Evolutionary conservation across 2,329 filamentous ascomycete genomes (phyloP), one percentile per base, ranked within the genome.

Genomic region (Blumeriella jaapii): DNA sequence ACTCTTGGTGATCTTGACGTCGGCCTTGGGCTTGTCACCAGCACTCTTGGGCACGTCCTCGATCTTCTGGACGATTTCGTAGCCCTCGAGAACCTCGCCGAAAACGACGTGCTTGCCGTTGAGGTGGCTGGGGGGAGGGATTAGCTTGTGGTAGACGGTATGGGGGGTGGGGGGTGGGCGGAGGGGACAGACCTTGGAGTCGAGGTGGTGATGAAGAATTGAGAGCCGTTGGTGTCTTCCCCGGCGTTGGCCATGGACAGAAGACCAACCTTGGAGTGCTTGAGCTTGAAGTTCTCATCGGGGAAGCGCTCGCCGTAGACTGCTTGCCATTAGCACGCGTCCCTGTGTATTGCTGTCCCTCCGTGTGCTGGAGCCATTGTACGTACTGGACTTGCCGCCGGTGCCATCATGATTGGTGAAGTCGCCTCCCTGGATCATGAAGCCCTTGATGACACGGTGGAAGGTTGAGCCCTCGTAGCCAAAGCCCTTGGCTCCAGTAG

Each of bases 281-380:
- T 87, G 58, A 89, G 71, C 78, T 91, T 89, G 73, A 93, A 91
- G 79, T 89, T 91, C 77, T 93, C 83, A 55, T 93, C 83, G 47
- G 74, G 63, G 65, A 91, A 91, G 64, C 82, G 83, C 52, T 73
- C 68, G 54, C 83, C 83, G 59, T 89, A 91, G 67, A 91, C 74
- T 78, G 45, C 33, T n/a, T 31, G 29, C 12, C 15, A 39, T 52
- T 40, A 53, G 46, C 23, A n/a, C n/a, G n/a, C n/a, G n/a, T n/a
- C n/a, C n/a, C n/a, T n/a, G n/a, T n/a, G n/a, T n/a, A n/a, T n/a
- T n/a, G n/a, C n/a, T n/a, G n/a, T n/a, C n/a, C n/a, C n/a, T n/a
- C n/a, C n/a, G n/a, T n/a, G n/a, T n/a, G n/a, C n/a, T n/a, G n/a
- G n/a, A n/a, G n/a, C n/a, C n/a, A n/a, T n/a, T n/a, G 36, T 42